Evolutionary conservation across 805 yeast genomes (phyloP).

Genomic region (Sugiyamaella marilandica): DNA sequence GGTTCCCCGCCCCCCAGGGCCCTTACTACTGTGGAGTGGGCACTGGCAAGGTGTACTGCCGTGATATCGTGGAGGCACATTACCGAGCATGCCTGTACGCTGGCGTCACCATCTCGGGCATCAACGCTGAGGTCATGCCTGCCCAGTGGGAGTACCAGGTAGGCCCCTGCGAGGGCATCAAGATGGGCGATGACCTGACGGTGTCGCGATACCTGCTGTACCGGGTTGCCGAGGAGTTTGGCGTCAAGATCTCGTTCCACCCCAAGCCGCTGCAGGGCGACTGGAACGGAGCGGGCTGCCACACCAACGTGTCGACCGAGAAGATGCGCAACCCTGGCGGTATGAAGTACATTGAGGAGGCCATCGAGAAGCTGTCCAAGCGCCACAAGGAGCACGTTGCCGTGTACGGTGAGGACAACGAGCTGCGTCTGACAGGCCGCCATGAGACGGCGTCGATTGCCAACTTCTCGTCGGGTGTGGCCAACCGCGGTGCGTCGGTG

Average conservation of each 20-base stretch:
- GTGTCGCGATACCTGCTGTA: conserved; percentile 87
- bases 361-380: conserved; percentile 87
- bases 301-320: conserved; percentile 94
- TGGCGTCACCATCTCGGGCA: conserved; percentile 88
- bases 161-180: conserved; percentile 94
- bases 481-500: conserved; percentile 98
- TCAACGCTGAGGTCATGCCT: conserved; percentile 99
- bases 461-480: conserved; percentile 92
- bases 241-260: conserved; percentile 97
- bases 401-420: conserved; percentile 93
- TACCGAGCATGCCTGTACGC: conserved; percentile 96
- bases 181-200: conserved; percentile 98
- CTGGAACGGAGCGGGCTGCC: conserved; percentile 99
- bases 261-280: conserved; percentile 99
- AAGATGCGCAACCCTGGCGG: conserved; percentile 94
- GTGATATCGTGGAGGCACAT: conserved; percentile 98
- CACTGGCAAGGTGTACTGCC: conserved; percentile 94
- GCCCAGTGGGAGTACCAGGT: conserved; percentile 99
- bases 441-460: conserved; percentile 97
- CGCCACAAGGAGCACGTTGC: conserved; percentile 96
- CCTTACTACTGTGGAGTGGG: conserved; percentile 99
- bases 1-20: conserved; percentile 99
- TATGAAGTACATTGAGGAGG: conserved; percentile 87
- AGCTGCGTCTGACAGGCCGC: conserved; percentile 91
- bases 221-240: conserved; percentile 98